Percentiles rank a stretch among this genome's conserved stretches.
Conservation (phyloP, 108 stramenopile genomes). For the Bacterosira constricta region DNA sequence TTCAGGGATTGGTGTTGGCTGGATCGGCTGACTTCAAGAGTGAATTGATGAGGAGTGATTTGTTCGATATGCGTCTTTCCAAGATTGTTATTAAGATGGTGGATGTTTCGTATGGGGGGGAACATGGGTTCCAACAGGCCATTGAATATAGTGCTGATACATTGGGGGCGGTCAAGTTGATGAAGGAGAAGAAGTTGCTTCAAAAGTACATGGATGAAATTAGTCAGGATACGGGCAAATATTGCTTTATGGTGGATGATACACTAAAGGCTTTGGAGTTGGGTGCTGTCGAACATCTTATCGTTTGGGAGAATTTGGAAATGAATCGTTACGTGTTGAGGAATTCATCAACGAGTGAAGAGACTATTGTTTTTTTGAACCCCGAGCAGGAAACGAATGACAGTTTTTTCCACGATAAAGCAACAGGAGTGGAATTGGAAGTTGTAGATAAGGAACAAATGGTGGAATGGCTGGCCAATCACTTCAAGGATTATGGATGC, state of each 20-base stretch:
- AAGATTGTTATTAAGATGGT: constrained; percentile 98
- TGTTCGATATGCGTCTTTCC: constrained; percentile 93
- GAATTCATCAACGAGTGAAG: constrained; percentile 86
- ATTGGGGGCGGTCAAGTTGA: constrained; percentile 95
- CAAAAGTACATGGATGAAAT: constrained; percentile 99
- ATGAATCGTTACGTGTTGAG: constrained; percentile 80
- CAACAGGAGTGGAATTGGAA: constrained; percentile 94
- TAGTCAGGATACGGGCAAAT: constrained; percentile 96
- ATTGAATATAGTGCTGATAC: constrained; percentile 96
- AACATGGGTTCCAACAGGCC: constrained; percentile 99
- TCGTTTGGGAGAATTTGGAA: constrained; percentile 97
- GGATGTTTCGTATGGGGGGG: constrained; percentile 97
- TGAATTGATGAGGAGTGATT: constrained; percentile 92
- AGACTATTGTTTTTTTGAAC: constrained; percentile 86
- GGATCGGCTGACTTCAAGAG: constrained; percentile 99
- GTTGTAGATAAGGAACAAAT: constrained; percentile 86
- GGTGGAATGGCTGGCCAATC: constrained; percentile 98
- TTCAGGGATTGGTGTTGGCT: constrained; percentile 95
- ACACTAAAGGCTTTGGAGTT: constrained; percentile 97
- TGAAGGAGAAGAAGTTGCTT: constrained; percentile 98
- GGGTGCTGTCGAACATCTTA: constrained; percentile 97
- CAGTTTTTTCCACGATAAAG: constrained; percentile 83
- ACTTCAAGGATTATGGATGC: constrained; percentile 97
- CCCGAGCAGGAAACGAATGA: constrained; percentile 91
- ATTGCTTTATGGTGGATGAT: constrained; percentile 99